These are phyloP conservation scores for Tylopilus rubrobrunneus DNA, from an alignment of 768 basidiomycete species.

Conservation along the genomic window DNA sequence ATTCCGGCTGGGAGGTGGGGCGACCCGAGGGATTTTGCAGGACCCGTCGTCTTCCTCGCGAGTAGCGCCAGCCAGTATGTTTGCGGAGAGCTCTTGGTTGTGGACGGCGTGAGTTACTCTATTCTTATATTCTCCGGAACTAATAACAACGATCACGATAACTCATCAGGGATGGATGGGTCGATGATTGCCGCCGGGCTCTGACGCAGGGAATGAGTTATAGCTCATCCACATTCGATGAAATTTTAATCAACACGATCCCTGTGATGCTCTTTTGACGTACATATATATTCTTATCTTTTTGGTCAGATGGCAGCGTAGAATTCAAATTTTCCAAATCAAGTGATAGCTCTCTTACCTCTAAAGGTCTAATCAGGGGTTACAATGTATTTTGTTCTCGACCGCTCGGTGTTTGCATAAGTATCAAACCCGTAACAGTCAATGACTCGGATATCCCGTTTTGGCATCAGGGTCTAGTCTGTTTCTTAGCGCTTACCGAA, in stretches of 20 bases:
- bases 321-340: conserved; percentile 9
- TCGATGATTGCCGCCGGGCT: conserved; percentile 27
- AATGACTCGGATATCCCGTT: no score
- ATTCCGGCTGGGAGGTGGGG: conserved; percentile 72
- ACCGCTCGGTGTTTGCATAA: not conserved
- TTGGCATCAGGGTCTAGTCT: not conserved
- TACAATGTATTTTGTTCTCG: not conserved
- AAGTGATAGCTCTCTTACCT: not conserved
- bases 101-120: conserved; percentile 57
- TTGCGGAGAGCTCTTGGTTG: conserved; percentile 62
- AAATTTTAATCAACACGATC: conserved; percentile 1
- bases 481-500: not conserved
- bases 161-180: conserved; percentile 56
- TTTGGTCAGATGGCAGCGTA: not conserved
- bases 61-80: conserved; percentile 62
- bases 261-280: conserved; percentile 12
- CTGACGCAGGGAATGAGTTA: not conserved
- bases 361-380: not conserved
- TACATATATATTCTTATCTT: conserved; percentile 11
- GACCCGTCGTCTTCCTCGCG: conserved; percentile 63
- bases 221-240: not conserved
- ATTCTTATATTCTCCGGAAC: conserved; percentile 3
- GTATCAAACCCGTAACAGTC: not conserved
- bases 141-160: conserved; percentile 4
- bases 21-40: conserved; percentile 60